phyloP scores from a whole-genome alignment of 768 basidiomycete species.

The Leccinum truebloodii region DNA sequence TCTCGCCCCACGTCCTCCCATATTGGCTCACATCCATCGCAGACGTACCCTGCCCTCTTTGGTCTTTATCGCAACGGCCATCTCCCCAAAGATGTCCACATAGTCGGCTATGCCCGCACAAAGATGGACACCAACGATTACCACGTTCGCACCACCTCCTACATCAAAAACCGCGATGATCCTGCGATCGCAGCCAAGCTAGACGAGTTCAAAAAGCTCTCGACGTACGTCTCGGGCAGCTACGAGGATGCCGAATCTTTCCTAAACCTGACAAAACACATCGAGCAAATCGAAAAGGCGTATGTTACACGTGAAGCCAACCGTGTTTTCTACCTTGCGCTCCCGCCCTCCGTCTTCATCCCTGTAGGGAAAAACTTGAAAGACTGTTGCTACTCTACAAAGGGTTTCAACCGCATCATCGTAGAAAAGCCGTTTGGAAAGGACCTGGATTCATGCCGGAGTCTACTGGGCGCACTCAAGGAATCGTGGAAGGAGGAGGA shows the following conservation, averaged over 20 bases:
- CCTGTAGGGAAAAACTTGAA: constrained; percentile 83
- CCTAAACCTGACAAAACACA: constrained; percentile 68
- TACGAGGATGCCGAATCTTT: constrained; percentile 89
- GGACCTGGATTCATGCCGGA: constrained; percentile 81
- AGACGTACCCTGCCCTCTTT: constrained; percentile 97
- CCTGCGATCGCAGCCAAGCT: constrained; percentile 58
- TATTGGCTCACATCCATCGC: constrained; percentile 36
- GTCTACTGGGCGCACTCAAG: constrained; percentile 78
- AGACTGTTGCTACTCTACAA: constrained; percentile 71
- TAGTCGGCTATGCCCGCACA: constrained; percentile 96
- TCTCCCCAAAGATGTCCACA: constrained; percentile 82
- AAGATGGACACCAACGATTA: constrained; percentile 90
- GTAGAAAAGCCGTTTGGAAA: constrained; percentile 99
- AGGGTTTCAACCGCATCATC: constrained; percentile 87
- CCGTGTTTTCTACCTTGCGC: constrained; percentile 95
- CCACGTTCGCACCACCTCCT: constrained; percentile 77
- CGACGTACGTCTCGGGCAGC: constrained; percentile 81
- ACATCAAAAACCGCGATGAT: constrained; percentile 79
- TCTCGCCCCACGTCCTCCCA: background rate
- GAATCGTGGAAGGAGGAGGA: constrained; percentile 93
- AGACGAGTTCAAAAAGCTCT: constrained; percentile 80
- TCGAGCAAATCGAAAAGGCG: constrained; percentile 74
- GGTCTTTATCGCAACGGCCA: constrained; percentile 78
- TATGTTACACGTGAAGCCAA: constrained; percentile 67
- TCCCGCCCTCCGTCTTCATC: constrained; percentile 96